Evolutionary conservation across 352 stramenopile genomes (phyloP).

Genomic region (Globisporangium takayamanum): DNA sequence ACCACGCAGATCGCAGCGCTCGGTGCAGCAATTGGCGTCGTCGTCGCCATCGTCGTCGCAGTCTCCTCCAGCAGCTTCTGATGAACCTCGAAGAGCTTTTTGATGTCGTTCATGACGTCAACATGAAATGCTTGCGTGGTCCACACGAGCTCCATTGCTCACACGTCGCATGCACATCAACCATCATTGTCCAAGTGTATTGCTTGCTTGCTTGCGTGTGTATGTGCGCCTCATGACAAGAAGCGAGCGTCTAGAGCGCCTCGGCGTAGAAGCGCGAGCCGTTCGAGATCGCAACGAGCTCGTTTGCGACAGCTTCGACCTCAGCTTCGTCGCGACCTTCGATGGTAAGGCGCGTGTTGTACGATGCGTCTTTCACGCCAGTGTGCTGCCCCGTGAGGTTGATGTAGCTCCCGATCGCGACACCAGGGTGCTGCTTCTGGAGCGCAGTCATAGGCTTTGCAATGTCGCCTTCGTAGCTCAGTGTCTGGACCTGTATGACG

Average conservation of each 20-base stretch:
- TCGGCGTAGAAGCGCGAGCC: constrained; percentile 16
- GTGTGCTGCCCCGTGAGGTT: constrained; percentile 67
- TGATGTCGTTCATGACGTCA: no score
- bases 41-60: no score
- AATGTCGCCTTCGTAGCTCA: constrained; percentile 63
- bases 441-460: constrained; percentile 52
- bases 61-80: no score
- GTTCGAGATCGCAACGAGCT: constrained; percentile 26
- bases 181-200: no score
- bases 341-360: constrained; percentile 63
- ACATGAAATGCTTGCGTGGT: no score
- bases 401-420: constrained; percentile 81
- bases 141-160: no score
- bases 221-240: not conserved
- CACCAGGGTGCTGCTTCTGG: constrained; percentile 55
- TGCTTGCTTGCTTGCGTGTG: not conserved
- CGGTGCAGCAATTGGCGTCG: no score
- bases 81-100: no score
- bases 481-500: constrained; percentile 47
- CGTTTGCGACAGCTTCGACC: constrained; percentile 42
- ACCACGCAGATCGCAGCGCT: constrained; percentile 75
- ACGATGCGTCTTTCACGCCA: constrained; percentile 44
- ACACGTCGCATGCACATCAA: no score
- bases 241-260: not conserved
- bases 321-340: constrained; percentile 46